A percentile compares a stretch with the other conserved stretches of the same genome.
Conservation (phyloP, 2,329 filamentous ascomycete genomes). For the Bipolaris sorokiniana region DNA sequence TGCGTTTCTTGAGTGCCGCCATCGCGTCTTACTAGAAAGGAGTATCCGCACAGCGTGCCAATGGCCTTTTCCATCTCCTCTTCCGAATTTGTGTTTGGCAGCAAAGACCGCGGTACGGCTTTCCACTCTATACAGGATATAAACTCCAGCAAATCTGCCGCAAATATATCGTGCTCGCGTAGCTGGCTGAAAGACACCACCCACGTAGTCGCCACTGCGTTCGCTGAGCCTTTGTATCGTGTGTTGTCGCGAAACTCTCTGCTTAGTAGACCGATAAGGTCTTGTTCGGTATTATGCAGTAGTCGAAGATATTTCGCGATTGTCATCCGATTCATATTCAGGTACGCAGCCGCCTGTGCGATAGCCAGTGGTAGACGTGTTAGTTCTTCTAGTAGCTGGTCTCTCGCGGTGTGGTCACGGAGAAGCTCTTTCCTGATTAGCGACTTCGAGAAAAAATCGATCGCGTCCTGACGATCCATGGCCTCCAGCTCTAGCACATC, state of each 20-base stretch:
- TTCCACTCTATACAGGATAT: slow-evolving; percentile 27
- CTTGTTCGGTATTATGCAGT: slow-evolving; percentile 40
- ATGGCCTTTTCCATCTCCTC: background rate
- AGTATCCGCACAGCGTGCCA: slow-evolving; percentile 22
- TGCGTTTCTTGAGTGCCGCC: background rate
- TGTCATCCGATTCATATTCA: slow-evolving; percentile 40
- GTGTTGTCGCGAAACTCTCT: slow-evolving; percentile 49
- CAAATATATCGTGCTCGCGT: slow-evolving; percentile 31
- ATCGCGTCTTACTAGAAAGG: slow-evolving; percentile 23
- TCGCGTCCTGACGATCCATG: background rate
- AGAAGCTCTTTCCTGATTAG: slow-evolving; percentile 14
- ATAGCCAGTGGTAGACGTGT: slow-evolving; percentile 52
- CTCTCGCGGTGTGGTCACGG: background rate
- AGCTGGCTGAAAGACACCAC: slow-evolving; percentile 52
- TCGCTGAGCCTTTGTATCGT: slow-evolving; percentile 45
- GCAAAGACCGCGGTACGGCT: slow-evolving; percentile 23
- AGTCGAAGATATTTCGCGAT: slow-evolving; percentile 47
- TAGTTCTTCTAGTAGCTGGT: slow-evolving; percentile 35
- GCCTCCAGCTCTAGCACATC: slow-evolving; percentile 19
- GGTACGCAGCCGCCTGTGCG: slow-evolving; percentile 46
- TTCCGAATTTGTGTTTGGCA: slow-evolving; percentile 14
- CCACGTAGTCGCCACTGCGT: slow-evolving; percentile 53
- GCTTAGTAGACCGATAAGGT: slow-evolving; percentile 46
- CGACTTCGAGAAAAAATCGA: slow-evolving; percentile 9
- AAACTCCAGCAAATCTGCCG: slow-evolving; percentile 50